Percentiles rank a stretch among this genome's conserved stretches.
Evolutionary conservation across 176 grass and related monocot genomes (phyloP).

Genomic region (Carex myosuroides): DNA sequence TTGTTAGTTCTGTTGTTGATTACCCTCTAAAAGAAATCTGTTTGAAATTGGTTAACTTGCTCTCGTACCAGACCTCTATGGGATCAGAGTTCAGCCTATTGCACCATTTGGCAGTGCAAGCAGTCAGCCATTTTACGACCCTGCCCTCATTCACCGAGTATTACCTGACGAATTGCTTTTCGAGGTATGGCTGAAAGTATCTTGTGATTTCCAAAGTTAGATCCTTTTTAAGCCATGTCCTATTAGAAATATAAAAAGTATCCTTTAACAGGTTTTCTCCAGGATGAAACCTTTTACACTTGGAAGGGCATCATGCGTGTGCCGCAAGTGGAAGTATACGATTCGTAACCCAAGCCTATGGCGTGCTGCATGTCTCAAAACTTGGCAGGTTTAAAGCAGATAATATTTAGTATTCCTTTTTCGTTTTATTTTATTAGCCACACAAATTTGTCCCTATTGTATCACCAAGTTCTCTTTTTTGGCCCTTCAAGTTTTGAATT

Average conservation of each 20-base stretch:
- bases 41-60: conserved; percentile 17
- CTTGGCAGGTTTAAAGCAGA: conserved; percentile 67
- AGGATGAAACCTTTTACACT: conserved; percentile 71
- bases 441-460: background rate
- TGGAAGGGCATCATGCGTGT: conserved; percentile 80
- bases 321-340: conserved; percentile 90
- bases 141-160: conserved; percentile 64
- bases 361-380: conserved; percentile 67
- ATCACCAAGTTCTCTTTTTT: background rate
- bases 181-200: conserved; percentile 41
- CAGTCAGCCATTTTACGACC: conserved; percentile 55
- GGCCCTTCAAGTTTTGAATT: conserved; percentile 4
- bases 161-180: conserved; percentile 86
- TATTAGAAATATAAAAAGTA: background rate
- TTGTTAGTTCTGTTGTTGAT: conserved; percentile 17
- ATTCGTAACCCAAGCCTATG: conserved; percentile 76
- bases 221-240: conserved; percentile 4
- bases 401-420: background rate
- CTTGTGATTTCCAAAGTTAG: background rate
- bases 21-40: conserved; percentile 4
- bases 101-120: conserved; percentile 60
- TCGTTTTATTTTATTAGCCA: background rate
- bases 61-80: conserved; percentile 66
- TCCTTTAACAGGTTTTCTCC: conserved; percentile 62
- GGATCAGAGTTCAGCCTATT: conserved; percentile 68